phyloP scores from a whole-genome alignment of 208 protist genomes.

The Leishmania aethiopica region DNA sequence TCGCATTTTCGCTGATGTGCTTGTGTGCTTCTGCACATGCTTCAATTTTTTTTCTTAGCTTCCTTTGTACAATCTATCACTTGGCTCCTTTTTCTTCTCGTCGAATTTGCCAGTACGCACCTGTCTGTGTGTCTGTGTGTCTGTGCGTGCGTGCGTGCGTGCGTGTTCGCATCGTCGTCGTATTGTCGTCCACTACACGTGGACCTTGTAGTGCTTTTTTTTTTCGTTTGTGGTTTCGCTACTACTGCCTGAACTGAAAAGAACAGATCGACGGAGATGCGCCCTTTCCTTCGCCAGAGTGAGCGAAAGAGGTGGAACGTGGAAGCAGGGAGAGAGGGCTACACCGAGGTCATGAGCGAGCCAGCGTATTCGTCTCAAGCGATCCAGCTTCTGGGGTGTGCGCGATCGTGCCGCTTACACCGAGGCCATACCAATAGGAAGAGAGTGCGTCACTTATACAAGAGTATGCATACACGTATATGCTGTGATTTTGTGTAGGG shows the following conservation, averaged over 20 bases:
- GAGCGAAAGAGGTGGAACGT: not conserved
- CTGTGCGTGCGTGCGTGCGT: not conserved
- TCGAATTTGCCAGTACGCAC: not conserved
- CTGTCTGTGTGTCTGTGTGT: not conserved
- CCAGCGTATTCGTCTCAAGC: not conserved
- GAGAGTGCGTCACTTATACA: not conserved
- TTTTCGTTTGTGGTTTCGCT: not conserved
- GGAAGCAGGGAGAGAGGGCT: not conserved
- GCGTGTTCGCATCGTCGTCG: not conserved
- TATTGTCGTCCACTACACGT: not conserved
- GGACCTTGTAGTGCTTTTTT: not conserved
- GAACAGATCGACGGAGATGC: too few relatives aligned
- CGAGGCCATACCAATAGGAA: not conserved
- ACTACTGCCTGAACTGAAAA: not conserved
- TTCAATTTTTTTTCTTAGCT: not conserved
- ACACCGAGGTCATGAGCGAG: not conserved
- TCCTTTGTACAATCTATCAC: not conserved
- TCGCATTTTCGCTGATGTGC: not conserved
- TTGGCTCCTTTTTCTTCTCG: not conserved
- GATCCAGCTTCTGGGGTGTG: not conserved
- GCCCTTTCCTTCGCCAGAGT: not conserved
- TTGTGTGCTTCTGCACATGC: too few relatives aligned
- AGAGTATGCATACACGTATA: not conserved
- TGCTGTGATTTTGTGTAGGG: not conserved
- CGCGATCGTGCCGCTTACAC: not conserved